Evolutionary conservation across 108 stramenopile genomes (phyloP).

Genomic region (Schizochytrium sp.): DNA sequence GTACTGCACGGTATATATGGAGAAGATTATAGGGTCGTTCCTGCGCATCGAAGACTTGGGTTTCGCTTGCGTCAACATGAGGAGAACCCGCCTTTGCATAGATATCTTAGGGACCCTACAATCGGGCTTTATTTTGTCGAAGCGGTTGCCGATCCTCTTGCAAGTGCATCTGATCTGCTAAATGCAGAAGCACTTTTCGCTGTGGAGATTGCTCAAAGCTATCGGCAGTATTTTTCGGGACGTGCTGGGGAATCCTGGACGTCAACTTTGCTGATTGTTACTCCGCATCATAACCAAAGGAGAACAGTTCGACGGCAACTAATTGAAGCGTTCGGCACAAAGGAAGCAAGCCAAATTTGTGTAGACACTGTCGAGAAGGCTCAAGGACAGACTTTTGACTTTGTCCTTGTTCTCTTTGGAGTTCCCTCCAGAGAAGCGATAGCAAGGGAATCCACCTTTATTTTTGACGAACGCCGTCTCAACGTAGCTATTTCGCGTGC

Average conservation of each 20-base stretch:
- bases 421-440: background rate
- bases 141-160: too few species aligned
- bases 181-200: too few species aligned
- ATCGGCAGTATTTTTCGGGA: too few species aligned
- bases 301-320: background rate
- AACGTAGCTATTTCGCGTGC: constrained; percentile 16
- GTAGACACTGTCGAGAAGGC: constrained; percentile 22
- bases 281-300: background rate
- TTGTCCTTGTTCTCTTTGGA: background rate
- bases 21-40: background rate
- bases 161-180: too few species aligned
- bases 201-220: too few species aligned
- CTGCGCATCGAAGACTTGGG: background rate
- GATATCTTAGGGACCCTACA: too few species aligned
- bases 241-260: too few species aligned
- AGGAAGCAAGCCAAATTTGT: background rate
- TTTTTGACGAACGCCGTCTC: constrained; percentile 33
- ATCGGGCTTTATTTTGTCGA: too few species aligned
- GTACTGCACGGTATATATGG: background rate
- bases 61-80: background rate
- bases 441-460: background rate
- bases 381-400: background rate
- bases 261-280: background rate
- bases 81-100: background rate
- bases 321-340: background rate